Base-by-base conservation (phyloP, 2,329 filamentous ascomycete species). In the Claviceps cyperi region DNA sequence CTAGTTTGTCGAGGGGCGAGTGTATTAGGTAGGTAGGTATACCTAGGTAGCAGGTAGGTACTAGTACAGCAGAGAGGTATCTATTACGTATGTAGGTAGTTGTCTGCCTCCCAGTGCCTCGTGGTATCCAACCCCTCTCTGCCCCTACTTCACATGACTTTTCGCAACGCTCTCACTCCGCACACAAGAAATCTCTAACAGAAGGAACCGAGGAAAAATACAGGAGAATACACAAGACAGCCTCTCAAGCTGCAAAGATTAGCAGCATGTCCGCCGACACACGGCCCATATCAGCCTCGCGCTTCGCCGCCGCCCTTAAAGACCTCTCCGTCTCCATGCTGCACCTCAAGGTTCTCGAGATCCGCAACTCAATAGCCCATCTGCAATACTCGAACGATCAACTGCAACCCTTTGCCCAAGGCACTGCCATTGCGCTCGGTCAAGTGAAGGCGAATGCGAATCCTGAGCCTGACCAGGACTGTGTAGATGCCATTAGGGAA, bases 371-470 rank as follows among this genome's bases (percentile, higher is more conserved):
- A 58, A 82, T 89, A 61, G 74, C 76, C 22, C 84, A 90, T 65
- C 79, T 90, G 24, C 76, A 82, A 59, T 80, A 81, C 64, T 85
- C 81, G 55, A 90, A 89, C 68, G 75, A 76, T 55, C 79, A 89
- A 63, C 80, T 89, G 52, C 71, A 75, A 50, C 83, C 83, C 36
- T 88, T 78, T 58, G 81, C 83, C 50, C 73, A 80, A 14, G 74
- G 73, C 28, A 59, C 61, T 21, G 64, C 62, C 2, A 59, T 66
- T 0, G 60, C 67, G n/a, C 17, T 58, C 17, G 56, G 60, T 41
- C 53, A 58, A 13, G 39, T 37, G 32, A 40, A 45, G n/a, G 39
- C 45, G 5, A 54, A 19, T 4, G n/a, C 39, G 4, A n/a, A 46
- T 28, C 50, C 53, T 3, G 55, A 52, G 15, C 66, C 80, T 15